Base-by-base conservation (phyloP, 768 basidiomycete genomes). In the Fistulinella prunicolor region DNA sequence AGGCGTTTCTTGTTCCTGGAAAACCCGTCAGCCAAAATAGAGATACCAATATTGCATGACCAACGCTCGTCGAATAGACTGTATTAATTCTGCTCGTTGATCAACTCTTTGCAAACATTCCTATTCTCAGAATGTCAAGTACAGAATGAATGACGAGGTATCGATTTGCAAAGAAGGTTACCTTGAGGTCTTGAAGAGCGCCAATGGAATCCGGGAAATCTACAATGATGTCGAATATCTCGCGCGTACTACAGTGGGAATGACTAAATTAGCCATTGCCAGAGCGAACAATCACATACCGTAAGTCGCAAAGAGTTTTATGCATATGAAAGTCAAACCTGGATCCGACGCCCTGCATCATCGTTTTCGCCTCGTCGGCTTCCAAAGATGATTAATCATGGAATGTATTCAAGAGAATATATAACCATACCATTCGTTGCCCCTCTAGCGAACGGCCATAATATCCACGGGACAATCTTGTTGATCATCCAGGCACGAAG, bases 151-250 rank as follows among this genome's bases (percentile, higher is more conserved):
- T n/a, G 6, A 28, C 7, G 14, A 35, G 17, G 16, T 6, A 32
- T 28, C 16, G 14, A n/a, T n/a, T n/a, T 26, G 21, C 14, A 24
- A 32, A 14, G 4, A 39, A 46, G 6, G 19, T 30, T 40, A 90
- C 93, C 70, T 81, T 87, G 17, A 98, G 74, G 68, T 99, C 96
- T 47, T 86, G 78, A 17, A 98, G 69, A 0, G 93, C 94, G 4
- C 85, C 82, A 54, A 73, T 75, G 0, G 94, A 95, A 51, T 94
- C 89, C 0, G 95, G 94, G 57, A 82, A 94, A 59, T 95, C 91
- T 46, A 97, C 84, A 49, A 98, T 95, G 47, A 98, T 96, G 55
- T 95, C 92, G 61, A 96, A 98, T 17, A 98, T 86, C 64, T 98
- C 94, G 41, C 72, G 75, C 49, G 82, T 86, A 28, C 84, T 85